phyloP scores from a whole-genome alignment of 306 rosid genomes.

The Abrus pulchellus region DNA sequence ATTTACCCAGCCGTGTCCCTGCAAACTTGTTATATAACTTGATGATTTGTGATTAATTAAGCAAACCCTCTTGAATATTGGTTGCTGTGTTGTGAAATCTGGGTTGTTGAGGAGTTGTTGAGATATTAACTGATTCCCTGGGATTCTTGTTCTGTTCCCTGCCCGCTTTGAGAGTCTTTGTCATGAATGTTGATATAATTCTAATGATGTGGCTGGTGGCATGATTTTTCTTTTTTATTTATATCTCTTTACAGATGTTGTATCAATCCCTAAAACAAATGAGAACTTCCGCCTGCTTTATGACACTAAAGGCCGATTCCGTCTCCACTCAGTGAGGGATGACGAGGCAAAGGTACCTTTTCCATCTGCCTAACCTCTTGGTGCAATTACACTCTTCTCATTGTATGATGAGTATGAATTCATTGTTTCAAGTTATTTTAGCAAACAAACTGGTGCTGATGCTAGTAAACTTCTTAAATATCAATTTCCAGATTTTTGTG shows the following conservation, averaged over 20 bases:
- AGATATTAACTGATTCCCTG: background rate
- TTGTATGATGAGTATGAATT: background rate
- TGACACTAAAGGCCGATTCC: constrained; percentile 83
- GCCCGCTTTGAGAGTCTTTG: background rate
- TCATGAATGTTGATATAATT: background rate
- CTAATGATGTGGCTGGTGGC: background rate
- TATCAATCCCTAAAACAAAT: constrained; percentile 79
- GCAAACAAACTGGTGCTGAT: background rate
- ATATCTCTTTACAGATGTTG: constrained; percentile 61
- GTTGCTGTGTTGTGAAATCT: too few relatives aligned
- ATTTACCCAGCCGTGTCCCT: too few relatives aligned
- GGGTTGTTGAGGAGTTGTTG: background rate
- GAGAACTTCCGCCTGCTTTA: constrained; percentile 84
- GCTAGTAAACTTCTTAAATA: background rate
- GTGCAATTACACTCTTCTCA: background rate
- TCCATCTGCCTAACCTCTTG: background rate
- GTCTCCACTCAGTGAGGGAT: constrained; percentile 79
- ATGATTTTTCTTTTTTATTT: background rate
- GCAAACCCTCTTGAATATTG: background rate
- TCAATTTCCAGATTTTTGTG: background rate
- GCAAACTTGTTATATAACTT: background rate
- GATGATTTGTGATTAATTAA: background rate
- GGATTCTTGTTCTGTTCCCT: background rate
- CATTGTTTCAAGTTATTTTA: background rate
- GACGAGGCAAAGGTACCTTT: constrained; percentile 81